Base-by-base conservation (phyloP, 1,284 basidiomycete species). In the Cronartium quercuum region DNA sequence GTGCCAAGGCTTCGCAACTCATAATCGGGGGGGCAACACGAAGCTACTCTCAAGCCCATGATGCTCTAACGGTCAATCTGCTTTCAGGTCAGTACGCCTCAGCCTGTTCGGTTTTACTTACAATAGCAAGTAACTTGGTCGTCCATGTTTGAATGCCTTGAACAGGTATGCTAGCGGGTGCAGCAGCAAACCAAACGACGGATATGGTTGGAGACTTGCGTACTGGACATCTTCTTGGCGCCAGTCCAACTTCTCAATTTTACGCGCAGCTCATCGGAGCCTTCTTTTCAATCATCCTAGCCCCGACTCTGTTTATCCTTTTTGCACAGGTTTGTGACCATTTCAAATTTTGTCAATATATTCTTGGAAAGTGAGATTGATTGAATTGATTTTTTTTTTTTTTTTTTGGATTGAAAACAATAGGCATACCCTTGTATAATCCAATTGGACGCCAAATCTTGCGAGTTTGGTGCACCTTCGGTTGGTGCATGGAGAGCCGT, bases 131-230 rank as follows among this genome's bases (percentile, higher is more conserved):
- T 21, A 57, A 21, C 51, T 3, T 21, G 1, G 12, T 57, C 7
- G n/a, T 18, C 18, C 35, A 34, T 24, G n/a, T 37, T 63, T 29
- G 21, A 7, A 24, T n/a, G 9, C 12, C 51, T 51, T 29, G 29
- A 15, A 62, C 21, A 70, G 68, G 69, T 24, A 64, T 86, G 64
- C 82, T 88, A 78, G 84, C 87, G 29, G 86, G 84, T 60, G 87
- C 86, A 47, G 85, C 87, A 63, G 86, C 88, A 29, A 85, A 84
- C 34, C 87, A 88, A 80, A 84, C 87, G 29, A 82, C 85, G 66
- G 89, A 90, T 80, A 89, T 90, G 88, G 87, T 87, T 76, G 86
- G 88, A 76, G 89, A 90, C 78, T 82, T 90, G 78, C 89, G 89
- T 83, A 88, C 89, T 7, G 87, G 87, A 75, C 88, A 89, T 81